Evolutionary conservation across 2,329 filamentous ascomycete genomes (phyloP).

Genomic region (Monosporascus sp.): DNA sequence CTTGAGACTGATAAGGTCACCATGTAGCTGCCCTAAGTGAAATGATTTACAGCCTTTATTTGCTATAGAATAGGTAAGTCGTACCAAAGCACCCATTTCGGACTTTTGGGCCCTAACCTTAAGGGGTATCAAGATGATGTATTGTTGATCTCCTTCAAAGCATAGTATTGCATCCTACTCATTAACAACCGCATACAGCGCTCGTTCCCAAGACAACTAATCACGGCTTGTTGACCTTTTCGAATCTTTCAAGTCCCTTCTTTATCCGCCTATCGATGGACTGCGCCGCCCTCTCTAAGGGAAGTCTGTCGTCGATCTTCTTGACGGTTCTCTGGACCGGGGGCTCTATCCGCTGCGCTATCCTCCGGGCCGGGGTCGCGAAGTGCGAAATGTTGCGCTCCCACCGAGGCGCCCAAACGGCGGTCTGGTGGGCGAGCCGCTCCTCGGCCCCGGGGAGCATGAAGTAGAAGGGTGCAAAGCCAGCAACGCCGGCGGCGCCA

Average conservation of each 20-base stretch:
- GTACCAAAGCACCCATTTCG: no score
- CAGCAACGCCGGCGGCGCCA: conserved; percentile 47
- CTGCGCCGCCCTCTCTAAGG: conserved; percentile 46
- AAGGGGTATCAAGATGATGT: no score
- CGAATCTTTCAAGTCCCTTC: conserved; percentile 35
- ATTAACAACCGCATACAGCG: background rate
- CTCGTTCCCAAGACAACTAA: background rate
- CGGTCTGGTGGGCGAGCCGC: conserved; percentile 47
- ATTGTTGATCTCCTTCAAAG: background rate
- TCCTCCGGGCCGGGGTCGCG: conserved; percentile 39
- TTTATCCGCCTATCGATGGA: conserved; percentile 43
- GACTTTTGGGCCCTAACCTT: no score
- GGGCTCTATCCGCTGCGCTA: conserved; percentile 45
- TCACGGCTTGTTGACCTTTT: conserved; percentile 1
- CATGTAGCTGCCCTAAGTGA: no score
- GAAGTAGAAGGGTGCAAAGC: conserved; percentile 53
- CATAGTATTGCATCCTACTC: background rate
- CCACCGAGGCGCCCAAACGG: conserved; percentile 56
- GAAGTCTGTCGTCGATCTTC: conserved; percentile 41
- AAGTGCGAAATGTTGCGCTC: conserved; percentile 53
- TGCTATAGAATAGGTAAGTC: no score
- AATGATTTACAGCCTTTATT: no score
- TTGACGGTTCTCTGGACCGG: conserved; percentile 40
- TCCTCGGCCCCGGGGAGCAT: conserved; percentile 52
- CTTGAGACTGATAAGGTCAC: no score